phyloP scores from a whole-genome alignment of 345 rosid species.

The Iberis pinnata region DNA sequence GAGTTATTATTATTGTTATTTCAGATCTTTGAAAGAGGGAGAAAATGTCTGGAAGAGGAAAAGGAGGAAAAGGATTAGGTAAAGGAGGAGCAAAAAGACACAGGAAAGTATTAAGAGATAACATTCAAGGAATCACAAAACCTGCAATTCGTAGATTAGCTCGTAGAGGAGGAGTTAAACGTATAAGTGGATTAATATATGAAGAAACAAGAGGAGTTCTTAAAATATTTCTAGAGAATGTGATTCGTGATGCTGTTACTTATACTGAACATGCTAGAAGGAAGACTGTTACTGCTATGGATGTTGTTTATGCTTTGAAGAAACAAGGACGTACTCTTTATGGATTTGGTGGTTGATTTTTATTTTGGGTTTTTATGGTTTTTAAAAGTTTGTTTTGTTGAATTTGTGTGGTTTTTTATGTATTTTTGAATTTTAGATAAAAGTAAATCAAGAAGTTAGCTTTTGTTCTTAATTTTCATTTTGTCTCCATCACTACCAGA shows the following conservation, averaged over 20 bases:
- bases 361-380: no score
- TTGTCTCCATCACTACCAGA: no score
- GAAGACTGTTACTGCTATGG: conserved; percentile 63
- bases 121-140: conserved; percentile 53
- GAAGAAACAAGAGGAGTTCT: conserved; percentile 55
- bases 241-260: conserved; percentile 47
- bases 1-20: not conserved
- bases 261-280: conserved; percentile 55
- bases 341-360: conserved; percentile 26
- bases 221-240: conserved; percentile 52
- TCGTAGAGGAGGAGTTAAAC: conserved; percentile 51
- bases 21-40: not conserved
- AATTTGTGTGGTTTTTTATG: no score
- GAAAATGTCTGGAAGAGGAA: conserved; percentile 58
- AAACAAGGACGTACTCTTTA: conserved; percentile 57
- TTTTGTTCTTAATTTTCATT: no score
- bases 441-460: no score
- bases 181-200: conserved; percentile 49
- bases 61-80: conserved; percentile 60
- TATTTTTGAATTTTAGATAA: no score
- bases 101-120: conserved; percentile 49
- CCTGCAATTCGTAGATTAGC: conserved; percentile 41
- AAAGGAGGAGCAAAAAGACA: conserved; percentile 69
- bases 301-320: conserved; percentile 55
- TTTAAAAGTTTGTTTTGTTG: no score